Evolutionary conservation across 495 filamentous ascomycete species (phyloP).

Genomic region (Penicillium taxi): DNA sequence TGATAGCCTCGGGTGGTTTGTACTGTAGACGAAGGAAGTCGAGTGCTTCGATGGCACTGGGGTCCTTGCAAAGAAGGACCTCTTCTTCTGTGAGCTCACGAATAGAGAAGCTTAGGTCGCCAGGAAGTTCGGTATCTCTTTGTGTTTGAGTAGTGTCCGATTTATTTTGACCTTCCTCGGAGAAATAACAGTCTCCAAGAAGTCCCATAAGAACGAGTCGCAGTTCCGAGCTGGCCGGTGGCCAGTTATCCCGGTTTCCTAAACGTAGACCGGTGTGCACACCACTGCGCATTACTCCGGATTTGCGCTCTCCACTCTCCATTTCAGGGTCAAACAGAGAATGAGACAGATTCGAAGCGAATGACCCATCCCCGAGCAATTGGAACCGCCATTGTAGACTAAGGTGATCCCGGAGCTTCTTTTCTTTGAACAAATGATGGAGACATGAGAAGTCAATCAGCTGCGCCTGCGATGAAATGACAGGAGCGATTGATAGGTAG

Average conservation of each 20-base stretch:
- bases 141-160: constrained; percentile 16
- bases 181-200: constrained; percentile 63
- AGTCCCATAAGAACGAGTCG: constrained; percentile 82
- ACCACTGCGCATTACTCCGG: constrained; percentile 58
- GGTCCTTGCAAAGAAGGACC: constrained; percentile 69
- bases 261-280: constrained; percentile 74
- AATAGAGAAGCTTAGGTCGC: constrained; percentile 77
- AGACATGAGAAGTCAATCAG: constrained; percentile 72
- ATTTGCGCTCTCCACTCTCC: constrained; percentile 63
- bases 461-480: constrained; percentile 64
- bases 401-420: constrained; percentile 68
- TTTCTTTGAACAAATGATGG: constrained; percentile 68
- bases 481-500: constrained; percentile 64
- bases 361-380: constrained; percentile 75
- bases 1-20: constrained; percentile 64
- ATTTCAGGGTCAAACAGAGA: constrained; percentile 85
- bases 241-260: constrained; percentile 72
- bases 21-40: constrained; percentile 89
- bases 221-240: constrained; percentile 86
- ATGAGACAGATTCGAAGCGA: constrained; percentile 67
- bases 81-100: constrained; percentile 71
- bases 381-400: constrained; percentile 71
- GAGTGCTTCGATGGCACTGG: constrained; percentile 70
- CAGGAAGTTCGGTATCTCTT: constrained; percentile 55
- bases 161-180: constrained; percentile 13